Base-by-base conservation (phyloP, 208 protist species). In the Naegleria gruberi region DNA sequence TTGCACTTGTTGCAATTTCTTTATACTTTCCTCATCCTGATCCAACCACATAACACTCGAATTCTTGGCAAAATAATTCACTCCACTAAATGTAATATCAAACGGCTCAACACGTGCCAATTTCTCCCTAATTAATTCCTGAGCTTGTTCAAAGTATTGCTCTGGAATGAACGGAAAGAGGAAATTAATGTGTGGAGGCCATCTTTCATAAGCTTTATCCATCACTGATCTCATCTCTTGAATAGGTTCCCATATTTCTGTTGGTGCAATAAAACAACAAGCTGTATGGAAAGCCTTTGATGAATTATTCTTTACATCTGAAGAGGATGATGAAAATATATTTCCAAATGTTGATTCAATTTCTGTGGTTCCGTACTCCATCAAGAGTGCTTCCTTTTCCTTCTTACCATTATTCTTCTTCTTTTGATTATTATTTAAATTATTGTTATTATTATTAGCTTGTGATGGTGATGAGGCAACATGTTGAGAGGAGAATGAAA, bases 111-210 rank as follows among this genome's bases (percentile, higher is more conserved):
- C 19, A 87, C 34, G 3, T 42, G 15, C 41, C 30, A 87, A 23
- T 57, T 4, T 19, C 57, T 87, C 17, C 34, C 40, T 41, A 19
- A 87, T 41, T 23, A 41, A 0, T 17, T 8, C 7, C 6, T 30
- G 0, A 7, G 19, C 45, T 15, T 37, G 2, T 41, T n/a, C 4
- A 41, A 87, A 87, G 4, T 10, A 30, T 7, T 12, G 1, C 26
- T 12, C 5, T 5, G 5, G 30, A 46, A 87, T 40, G 57, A 87
- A 87, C 15, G 83, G 83, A 57, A 65, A 87, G 0, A 87, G 12
- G 23, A 65, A 57, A 57, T 87, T 89, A 0, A 89, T 34, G 40
- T 89, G 85, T 77, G 85, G 85, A 19, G n/a, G 7, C 85, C 85
- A 89, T 77, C 85, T 74, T 30, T n/a, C 15, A 77, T 44, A 89